A percentile compares a stretch with the other conserved stretches of the same genome.
Evolutionary conservation across 495 filamentous ascomycete species (phyloP).

Genomic region (Geopyxis carbonaria): DNA sequence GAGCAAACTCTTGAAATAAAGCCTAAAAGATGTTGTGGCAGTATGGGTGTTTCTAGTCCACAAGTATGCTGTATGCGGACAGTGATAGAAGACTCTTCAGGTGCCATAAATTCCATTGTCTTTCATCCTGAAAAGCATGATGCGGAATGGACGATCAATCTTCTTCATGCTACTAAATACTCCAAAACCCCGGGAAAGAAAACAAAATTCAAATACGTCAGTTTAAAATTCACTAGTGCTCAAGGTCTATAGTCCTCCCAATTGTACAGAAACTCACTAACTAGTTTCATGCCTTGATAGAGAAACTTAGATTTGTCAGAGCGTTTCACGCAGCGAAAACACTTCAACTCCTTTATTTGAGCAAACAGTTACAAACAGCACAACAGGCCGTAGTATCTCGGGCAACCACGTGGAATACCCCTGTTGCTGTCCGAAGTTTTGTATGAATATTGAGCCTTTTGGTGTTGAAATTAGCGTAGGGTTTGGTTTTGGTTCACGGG

Average conservation of each 20-base stretch:
- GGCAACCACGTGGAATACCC: too few relatives aligned
- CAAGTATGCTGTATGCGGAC: background rate
- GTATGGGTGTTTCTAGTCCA: background rate
- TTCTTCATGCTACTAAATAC: background rate
- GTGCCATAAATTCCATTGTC: background rate
- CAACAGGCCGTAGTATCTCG: too few relatives aligned
- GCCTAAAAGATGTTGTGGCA: slow-evolving; percentile 1
- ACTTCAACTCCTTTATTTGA: too few relatives aligned
- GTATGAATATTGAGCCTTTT: too few relatives aligned
- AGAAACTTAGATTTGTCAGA: background rate
- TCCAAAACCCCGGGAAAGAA: background rate
- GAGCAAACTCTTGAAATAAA: background rate
- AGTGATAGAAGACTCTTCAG: background rate
- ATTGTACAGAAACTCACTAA: background rate
- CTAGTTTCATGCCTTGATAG: background rate
- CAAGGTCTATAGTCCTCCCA: background rate
- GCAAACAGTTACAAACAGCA: too few relatives aligned
- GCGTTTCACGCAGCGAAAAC: background rate
- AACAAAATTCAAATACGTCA: slow-evolving; percentile 1
- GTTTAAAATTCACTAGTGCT: background rate
- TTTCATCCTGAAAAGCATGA: background rate
- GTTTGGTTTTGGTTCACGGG: too few relatives aligned
- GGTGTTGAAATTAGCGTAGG: too few relatives aligned
- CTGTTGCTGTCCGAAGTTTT: too few relatives aligned
- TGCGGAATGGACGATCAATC: background rate